These are phyloP conservation scores for Colletotrichum sp. DNA, from an alignment of 2,329 filamentous ascomycete genomes.

Conservation along the genomic window DNA sequence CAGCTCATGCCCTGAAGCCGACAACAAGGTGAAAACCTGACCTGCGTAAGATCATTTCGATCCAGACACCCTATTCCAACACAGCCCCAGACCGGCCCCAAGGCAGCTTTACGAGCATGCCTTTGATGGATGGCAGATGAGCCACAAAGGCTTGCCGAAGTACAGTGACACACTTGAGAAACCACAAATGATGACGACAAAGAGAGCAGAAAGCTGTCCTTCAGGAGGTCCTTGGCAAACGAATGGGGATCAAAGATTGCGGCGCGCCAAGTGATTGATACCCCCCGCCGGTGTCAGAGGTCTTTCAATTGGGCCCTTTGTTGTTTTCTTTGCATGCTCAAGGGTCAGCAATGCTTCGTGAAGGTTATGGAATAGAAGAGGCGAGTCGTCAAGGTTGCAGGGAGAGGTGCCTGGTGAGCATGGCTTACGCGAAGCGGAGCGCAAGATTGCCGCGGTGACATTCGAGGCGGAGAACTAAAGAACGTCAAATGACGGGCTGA, in stretches of 20 bases:
- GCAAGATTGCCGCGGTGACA: background rate
- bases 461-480: background rate
- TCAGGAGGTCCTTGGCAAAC: background rate
- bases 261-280: background rate
- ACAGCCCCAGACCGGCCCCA: background rate
- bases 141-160: background rate
- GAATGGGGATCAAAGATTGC: background rate
- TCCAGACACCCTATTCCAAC: background rate
- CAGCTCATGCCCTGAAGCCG: background rate
- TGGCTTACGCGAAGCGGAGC: background rate
- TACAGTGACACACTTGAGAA: accelerated
- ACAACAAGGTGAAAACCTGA: accelerated
- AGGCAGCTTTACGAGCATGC: background rate
- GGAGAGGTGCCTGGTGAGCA: accelerated
- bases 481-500: accelerated
- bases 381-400: background rate
- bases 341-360: background rate
- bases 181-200: background rate
- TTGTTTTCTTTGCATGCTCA: background rate
- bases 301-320: background rate
- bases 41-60: background rate
- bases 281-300: background rate
- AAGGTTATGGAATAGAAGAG: background rate
- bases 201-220: background rate
- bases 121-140: background rate